phyloP scores from a whole-genome alignment of 2,329 filamentous ascomycete species.

The Alternaria hordeiaustralica region DNA sequence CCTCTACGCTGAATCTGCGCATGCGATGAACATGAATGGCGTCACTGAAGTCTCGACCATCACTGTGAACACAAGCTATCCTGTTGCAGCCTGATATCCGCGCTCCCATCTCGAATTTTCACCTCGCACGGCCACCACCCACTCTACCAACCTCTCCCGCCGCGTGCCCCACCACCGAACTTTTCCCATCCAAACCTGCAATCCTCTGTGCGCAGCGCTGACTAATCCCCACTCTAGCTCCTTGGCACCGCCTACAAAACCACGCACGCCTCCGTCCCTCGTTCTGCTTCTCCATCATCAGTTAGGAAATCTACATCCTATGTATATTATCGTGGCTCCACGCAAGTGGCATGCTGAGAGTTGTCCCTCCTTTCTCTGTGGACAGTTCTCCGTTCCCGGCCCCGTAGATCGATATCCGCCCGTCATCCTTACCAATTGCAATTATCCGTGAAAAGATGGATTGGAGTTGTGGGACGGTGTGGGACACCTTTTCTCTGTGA shows the following conservation, averaged over 20 bases:
- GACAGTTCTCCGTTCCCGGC: conserved; percentile 54
- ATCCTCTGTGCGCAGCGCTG: conserved; percentile 1
- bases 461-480: conserved; percentile 52
- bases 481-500: conserved; percentile 36
- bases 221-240: conserved; percentile 1
- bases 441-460: conserved; percentile 51
- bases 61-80: background rate
- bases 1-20: background rate
- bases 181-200: background rate
- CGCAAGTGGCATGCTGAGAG: conserved; percentile 52
- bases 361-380: conserved; percentile 44
- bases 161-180: background rate
- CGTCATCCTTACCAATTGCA: conserved; percentile 51
- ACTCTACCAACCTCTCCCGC: background rate
- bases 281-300: conserved; percentile 44
- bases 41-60: background rate
- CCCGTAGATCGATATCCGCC: conserved; percentile 47
- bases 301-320: conserved; percentile 43
- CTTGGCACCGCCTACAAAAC: conserved; percentile 27
- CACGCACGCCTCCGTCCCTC: conserved; percentile 26
- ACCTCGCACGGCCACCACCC: background rate
- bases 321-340: conserved; percentile 48
- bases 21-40: background rate
- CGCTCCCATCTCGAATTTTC: background rate
- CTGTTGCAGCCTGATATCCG: background rate